Evolutionary conservation across 1,284 basidiomycete genomes (phyloP), one percentile per base, ranked within the genome.

Genomic region (Tausonia pullulans): DNA sequence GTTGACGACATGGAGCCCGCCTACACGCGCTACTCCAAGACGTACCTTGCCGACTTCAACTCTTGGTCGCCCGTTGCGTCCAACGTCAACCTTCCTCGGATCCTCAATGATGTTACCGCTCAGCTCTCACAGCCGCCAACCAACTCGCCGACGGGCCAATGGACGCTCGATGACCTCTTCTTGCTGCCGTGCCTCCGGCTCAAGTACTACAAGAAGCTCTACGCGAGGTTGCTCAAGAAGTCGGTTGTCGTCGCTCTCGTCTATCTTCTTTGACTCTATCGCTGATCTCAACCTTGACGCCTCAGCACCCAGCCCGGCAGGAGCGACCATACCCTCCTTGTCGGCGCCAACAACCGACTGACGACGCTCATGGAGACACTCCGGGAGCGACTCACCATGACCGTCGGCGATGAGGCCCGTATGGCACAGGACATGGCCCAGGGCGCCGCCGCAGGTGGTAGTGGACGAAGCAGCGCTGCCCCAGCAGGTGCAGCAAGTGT

Each of bases 151-250:
- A 13, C 63, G 49, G 48, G 72, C 73, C n/a, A 79, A 8, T 98
- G 94, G 93, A 88, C 90, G 0, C 78, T 98, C 6, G 93, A 97
- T 71, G 78, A 82, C 10, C 81, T 98, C 39, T 98, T 98, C 78
- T 78, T 88, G 5, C 81, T 97, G 5, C 95, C 95, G 0, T 87
- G 87, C 71, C 79, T 81, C 13, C 84, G 95, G 43, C 78, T 98
- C 65, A 86, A 86, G 70, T 98, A 98, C 76, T 98, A 97, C 80
- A 87, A 86, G 74, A 94, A 89, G 74, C 81, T 98, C 0, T 98
- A 98, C 72, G 81, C 83, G 56, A 84, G 88, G 54, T 78, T 98
- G 48, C 78, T 98, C 65, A 92, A 89, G 77, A 91, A 86, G 64
- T 65, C 4, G 14, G 43, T 11, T 50, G 14, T 57, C 7, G 44